Conservation (phyloP, 129 eudicot species). For the Lactuca saligna region DNA sequence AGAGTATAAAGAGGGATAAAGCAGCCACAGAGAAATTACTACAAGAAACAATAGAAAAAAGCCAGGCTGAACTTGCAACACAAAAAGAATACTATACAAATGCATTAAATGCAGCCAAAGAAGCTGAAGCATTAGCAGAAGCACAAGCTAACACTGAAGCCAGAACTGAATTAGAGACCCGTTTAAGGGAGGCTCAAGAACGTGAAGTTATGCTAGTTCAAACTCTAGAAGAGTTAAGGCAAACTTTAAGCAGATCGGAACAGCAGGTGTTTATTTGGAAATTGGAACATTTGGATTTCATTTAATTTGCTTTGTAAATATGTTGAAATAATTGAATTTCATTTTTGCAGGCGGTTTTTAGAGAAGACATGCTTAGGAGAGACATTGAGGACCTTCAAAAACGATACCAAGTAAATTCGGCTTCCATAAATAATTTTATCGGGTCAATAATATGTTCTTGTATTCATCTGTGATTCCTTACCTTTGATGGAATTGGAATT, state of each 20-base stretch:
- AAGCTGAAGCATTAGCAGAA: conserved; percentile 91
- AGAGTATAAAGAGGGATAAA: conserved; percentile 83
- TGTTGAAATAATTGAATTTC: conserved; percentile 4
- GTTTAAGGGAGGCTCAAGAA: conserved; percentile 70
- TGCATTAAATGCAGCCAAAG: conserved; percentile 79
- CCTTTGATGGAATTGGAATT: background rate
- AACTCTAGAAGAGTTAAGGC: conserved; percentile 86
- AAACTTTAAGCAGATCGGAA: conserved; percentile 82
- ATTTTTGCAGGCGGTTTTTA: conserved; percentile 67
- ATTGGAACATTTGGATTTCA: conserved; percentile 11
- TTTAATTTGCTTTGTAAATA: background rate
- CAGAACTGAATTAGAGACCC: conserved; percentile 73
- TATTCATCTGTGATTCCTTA: conserved; percentile 17
- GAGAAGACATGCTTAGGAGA: conserved; percentile 89
- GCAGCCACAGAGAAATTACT: conserved; percentile 85
- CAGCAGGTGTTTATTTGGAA: conserved; percentile 66
- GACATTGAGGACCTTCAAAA: conserved; percentile 93
- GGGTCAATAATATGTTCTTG: conserved; percentile 7
- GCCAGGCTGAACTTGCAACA: conserved; percentile 80
- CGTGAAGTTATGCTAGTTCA: conserved; percentile 88
- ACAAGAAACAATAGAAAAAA: conserved; percentile 88
- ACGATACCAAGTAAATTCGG: conserved; percentile 70
- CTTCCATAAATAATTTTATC: conserved; percentile 16
- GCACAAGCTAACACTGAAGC: conserved; percentile 92
- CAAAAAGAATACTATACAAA: conserved; percentile 83